A percentile compares a stretch with the other conserved stretches of the same genome.
phyloP scores from a whole-genome alignment of 2,329 filamentous ascomycete species.

The Erysiphe pulchra region DNA sequence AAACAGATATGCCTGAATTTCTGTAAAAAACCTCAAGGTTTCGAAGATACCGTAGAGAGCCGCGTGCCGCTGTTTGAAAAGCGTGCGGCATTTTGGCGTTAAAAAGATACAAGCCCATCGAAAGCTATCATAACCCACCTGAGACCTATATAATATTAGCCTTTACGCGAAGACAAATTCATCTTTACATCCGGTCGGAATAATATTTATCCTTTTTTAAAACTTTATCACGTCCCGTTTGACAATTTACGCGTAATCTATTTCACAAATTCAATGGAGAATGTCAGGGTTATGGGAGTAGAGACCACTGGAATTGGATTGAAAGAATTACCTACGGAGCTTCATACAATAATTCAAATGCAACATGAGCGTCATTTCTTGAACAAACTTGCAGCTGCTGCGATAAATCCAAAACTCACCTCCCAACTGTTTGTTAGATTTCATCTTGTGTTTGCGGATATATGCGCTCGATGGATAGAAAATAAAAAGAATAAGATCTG shows the following conservation, averaged over 20 bases:
- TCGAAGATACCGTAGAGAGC: conserved; percentile 36
- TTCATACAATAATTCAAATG: conserved; percentile 39
- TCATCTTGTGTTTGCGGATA: conserved; percentile 51
- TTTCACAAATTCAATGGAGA: conserved; percentile 20
- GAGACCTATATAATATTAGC: no score
- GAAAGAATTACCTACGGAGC: conserved; percentile 39
- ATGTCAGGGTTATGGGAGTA: conserved; percentile 2
- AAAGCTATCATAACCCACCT: no score
- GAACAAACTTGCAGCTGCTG: conserved; percentile 40
- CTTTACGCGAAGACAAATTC: no score
- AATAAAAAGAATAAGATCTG: conserved; percentile 6
- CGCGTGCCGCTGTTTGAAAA: conserved; percentile 35
- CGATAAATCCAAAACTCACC: conserved; percentile 44
- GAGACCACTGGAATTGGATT: conserved; percentile 16
- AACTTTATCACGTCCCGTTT: no score
- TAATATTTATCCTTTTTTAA: no score
- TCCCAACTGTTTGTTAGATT: conserved; percentile 51
- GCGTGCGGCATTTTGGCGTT: conserved; percentile 27
- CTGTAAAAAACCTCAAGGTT: conserved; percentile 14
- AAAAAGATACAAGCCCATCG: no score
- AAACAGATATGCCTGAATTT: background rate
- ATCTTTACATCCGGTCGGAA: no score
- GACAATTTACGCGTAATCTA: no score
- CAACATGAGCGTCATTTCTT: conserved; percentile 40
- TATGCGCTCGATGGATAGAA: conserved; percentile 56